A percentile compares a stretch with the other conserved stretches of the same genome.
Conservation (phyloP, 345 rosid genomes). For the Turritis glabra region DNA sequence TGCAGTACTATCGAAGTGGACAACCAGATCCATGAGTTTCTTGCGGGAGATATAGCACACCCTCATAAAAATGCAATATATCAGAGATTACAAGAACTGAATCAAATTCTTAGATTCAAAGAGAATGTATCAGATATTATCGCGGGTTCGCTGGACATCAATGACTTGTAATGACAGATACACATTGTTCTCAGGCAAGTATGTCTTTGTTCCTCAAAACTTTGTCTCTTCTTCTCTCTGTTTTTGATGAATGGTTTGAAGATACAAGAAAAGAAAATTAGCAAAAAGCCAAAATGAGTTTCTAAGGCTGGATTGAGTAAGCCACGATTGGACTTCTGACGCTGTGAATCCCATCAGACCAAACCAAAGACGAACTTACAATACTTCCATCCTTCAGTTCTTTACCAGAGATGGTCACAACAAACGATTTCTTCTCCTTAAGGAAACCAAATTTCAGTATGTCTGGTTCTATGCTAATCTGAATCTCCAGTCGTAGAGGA, state of each 20-base stretch:
- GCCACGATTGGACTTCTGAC: slow-evolving; percentile 48
- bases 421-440: slow-evolving; percentile 34
- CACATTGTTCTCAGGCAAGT: neutral
- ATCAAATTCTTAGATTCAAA: slow-evolving; percentile 36
- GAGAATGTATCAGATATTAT: slow-evolving; percentile 45
- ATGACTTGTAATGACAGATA: slow-evolving; percentile 43
- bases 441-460: slow-evolving; percentile 32
- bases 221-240: slow-evolving; percentile 14
- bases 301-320: slow-evolving; percentile 17
- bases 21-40: slow-evolving; percentile 58
- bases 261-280: neutral
- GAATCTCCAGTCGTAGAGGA: slow-evolving; percentile 20
- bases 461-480: slow-evolving; percentile 35
- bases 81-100: slow-evolving; percentile 55
- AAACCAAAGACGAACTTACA: slow-evolving; percentile 39
- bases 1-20: slow-evolving; percentile 63
- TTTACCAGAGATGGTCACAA: slow-evolving; percentile 37
- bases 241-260: neutral
- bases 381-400: slow-evolving; percentile 7
- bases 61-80: slow-evolving; percentile 55
- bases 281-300: neutral
- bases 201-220: neutral
- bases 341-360: slow-evolving; percentile 44
- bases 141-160: slow-evolving; percentile 44
- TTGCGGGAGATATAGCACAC: slow-evolving; percentile 54